Percentiles rank a stretch among this genome's conserved stretches.
phyloP scores from a whole-genome alignment of 176 grass and related monocot genomes.

The Pontederia crassipes region DNA sequence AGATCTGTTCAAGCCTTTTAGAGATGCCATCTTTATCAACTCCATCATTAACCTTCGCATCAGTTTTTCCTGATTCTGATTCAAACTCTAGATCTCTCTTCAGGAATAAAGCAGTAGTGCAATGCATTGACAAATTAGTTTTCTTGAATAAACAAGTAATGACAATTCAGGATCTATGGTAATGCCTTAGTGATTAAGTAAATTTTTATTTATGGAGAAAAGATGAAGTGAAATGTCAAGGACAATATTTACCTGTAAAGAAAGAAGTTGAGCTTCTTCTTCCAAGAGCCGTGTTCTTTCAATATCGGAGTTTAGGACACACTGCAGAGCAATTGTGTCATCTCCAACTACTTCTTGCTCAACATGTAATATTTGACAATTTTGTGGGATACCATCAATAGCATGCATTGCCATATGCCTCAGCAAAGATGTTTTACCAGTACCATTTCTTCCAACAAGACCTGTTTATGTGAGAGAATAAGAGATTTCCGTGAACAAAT shows the following conservation, averaged over 20 bases:
- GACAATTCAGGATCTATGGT: no score
- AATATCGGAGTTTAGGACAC: slow-evolving; percentile 75
- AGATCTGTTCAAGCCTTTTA: slow-evolving; percentile 84
- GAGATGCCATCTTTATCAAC: slow-evolving; percentile 66
- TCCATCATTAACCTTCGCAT: slow-evolving; percentile 29
- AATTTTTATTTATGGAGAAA: slow-evolving; percentile 1
- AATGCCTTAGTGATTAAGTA: background rate
- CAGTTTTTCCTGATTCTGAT: slow-evolving; percentile 49
- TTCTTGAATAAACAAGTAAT: background rate
- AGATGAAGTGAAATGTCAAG: slow-evolving; percentile 2
- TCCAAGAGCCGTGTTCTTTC: slow-evolving; percentile 71
- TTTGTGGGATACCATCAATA: slow-evolving; percentile 96
- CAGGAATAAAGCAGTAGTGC: slow-evolving; percentile 16
- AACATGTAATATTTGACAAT: slow-evolving; percentile 97
- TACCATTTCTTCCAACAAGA: slow-evolving; percentile 97
- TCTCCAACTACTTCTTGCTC: slow-evolving; percentile 92
- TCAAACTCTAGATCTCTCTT: slow-evolving; percentile 90
- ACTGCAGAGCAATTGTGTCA: slow-evolving; percentile 70
- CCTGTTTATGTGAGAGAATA: slow-evolving; percentile 30
- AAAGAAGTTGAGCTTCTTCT: slow-evolving; percentile 64
- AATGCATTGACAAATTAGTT: slow-evolving; percentile 21
- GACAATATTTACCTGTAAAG: slow-evolving; percentile 46
- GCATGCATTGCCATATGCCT: slow-evolving; percentile 86
- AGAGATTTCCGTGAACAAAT: background rate
- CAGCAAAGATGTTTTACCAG: slow-evolving; percentile 91